A percentile compares a stretch with the other conserved stretches of the same genome.
Conservation (phyloP, 2,329 filamentous ascomycete genomes). For the Trichoderma pleuroti region DNA sequence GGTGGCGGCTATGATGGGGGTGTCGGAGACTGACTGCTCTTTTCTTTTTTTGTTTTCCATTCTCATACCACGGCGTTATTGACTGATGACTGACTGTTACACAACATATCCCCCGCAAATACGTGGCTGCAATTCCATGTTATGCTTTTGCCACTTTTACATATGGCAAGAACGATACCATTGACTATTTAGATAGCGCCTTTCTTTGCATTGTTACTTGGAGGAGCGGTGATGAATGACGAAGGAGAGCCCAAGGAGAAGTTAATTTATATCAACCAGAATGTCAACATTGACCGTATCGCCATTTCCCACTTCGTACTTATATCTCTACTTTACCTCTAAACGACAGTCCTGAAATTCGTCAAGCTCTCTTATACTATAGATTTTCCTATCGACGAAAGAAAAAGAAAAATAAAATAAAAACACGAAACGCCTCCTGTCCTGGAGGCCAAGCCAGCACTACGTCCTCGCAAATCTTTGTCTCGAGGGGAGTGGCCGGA, state of each 20-base stretch:
- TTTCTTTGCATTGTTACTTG: slow-evolving; percentile 3
- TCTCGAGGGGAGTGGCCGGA: slow-evolving; percentile 28
- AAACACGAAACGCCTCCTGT: neutral
- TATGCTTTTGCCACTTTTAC: neutral
- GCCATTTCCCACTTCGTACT: neutral
- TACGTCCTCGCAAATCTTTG: slow-evolving; percentile 30
- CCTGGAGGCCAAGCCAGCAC: slow-evolving; percentile 20
- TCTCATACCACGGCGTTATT: slow-evolving; percentile 9
- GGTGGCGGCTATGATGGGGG: neutral
- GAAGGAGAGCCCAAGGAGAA: neutral
- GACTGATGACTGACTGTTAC: neutral
- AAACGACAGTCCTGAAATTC: neutral
- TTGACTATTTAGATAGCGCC: slow-evolving; percentile 15
- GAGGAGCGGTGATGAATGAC: neutral
- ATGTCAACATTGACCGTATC: neutral
- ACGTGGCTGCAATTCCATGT: neutral
- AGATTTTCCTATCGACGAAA: neutral
- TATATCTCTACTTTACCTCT: neutral
- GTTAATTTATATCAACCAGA: neutral
- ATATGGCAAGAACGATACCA: slow-evolving; percentile 18
- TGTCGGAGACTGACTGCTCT: neutral
- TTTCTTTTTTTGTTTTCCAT: neutral
- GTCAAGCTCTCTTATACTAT: neutral
- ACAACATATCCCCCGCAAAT: neutral
- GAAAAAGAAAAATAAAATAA: neutral